Base-by-base conservation (phyloP, 139 green algal genomes). In the Dunaliella primolecta region DNA sequence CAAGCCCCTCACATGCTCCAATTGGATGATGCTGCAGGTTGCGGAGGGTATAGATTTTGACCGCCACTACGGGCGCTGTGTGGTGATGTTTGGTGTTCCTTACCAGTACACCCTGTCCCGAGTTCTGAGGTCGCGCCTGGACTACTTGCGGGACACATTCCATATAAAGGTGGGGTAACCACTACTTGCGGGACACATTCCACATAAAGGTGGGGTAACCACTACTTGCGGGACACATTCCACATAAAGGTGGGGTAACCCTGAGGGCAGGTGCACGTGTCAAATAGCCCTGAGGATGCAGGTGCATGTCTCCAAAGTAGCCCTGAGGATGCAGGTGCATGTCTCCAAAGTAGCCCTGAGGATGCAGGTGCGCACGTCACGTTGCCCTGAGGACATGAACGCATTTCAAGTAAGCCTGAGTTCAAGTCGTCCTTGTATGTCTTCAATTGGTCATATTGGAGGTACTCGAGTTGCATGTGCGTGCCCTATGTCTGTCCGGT, bases 1-100 rank as follows among this genome's bases (percentile, higher is more conserved):
- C n/a, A n/a, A n/a, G n/a, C n/a, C n/a, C n/a, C n/a, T n/a, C n/a
- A n/a, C n/a, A n/a, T n/a, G n/a, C n/a, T n/a, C n/a, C n/a, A n/a
- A n/a, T n/a, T n/a, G n/a, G n/a, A n/a, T n/a, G n/a, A n/a, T n/a
- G n/a, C n/a, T n/a, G 2, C 82, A 97, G 90, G 95, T 99, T 33
- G 96, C 97, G 0, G 97, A 99, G 89, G 97, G 97, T 74, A 99
- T 99, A 83, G 97, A 99, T 87, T 99, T 99, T 92, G 97, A 99
- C 91, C 87, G 91, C 31, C 91, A 93, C 85, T 93, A 93, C 75
- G 91, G 89, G 2, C 84, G 89, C 36, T 93, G 92, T 33, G 97
- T 99, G 82, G 94, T 99, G 75, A 99, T 99, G 96, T 97, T 98
- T 86, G 97, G 97, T 0, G 95, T 99, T 81, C 97, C 97, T 0